Percentiles rank a stretch among this genome's conserved stretches.
phyloP scores from a whole-genome alignment of 441 rosid species.

The Corymbia calophylla region DNA sequence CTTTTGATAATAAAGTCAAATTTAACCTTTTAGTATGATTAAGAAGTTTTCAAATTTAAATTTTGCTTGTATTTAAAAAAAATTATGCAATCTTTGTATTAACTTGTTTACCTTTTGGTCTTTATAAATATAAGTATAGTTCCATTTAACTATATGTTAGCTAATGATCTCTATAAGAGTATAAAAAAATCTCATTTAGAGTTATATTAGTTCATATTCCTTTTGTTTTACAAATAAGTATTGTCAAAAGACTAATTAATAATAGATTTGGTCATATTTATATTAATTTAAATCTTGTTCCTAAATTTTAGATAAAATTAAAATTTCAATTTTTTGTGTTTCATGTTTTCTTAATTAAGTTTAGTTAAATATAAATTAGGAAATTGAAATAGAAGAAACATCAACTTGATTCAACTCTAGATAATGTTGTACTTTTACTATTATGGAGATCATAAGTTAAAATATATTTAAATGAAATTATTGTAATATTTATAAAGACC shows the following conservation, averaged over 20 bases:
- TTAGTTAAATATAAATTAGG: neutral
- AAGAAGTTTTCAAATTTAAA: neutral
- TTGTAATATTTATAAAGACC: neutral
- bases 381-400: neutral
- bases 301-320: neutral
- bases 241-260: neutral
- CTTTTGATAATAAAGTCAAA: neutral
- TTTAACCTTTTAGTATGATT: neutral
- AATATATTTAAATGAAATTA: neutral
- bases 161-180: neutral
- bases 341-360: neutral
- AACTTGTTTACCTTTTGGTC: neutral
- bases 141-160: neutral
- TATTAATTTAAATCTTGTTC: neutral
- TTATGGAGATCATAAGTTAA: neutral
- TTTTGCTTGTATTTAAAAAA: neutral
- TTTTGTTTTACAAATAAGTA: neutral
- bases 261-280: rapidly evolving
- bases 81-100: neutral
- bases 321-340: neutral
- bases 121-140: neutral
- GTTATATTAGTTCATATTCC: neutral
- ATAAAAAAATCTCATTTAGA: neutral
- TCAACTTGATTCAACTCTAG: neutral
- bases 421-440: neutral